Evolutionary conservation across 1,284 basidiomycete species (phyloP), one percentile per base, ranked within the genome.

Genomic region (Athelia sp.): DNA sequence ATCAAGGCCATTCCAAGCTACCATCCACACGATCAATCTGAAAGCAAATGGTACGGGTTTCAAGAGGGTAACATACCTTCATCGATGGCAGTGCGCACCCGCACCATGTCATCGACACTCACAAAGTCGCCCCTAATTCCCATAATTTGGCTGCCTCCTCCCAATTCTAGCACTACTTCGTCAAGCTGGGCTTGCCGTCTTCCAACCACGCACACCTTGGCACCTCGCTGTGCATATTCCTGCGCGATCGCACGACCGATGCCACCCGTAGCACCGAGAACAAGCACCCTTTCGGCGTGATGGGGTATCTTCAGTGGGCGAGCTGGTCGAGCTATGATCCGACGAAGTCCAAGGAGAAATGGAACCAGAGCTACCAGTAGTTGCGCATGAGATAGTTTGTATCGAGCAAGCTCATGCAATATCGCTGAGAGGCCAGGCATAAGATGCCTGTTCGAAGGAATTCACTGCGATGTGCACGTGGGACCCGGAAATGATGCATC

Each of bases 1-100:
- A 62, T 97, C 93, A 2, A 96, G 57, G 13, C 92, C 90, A 3
- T 69, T 71, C 87, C 91, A 92, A 51, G 74, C 92, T 93, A 50
- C 1, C 47, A 15, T 26, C 23, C 19, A 48, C 31, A 31, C 15
- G 38, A 23, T 4, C 2, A 22, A 46, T 50, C 32, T 15, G 14
- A 40, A 6, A 40, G 6, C 36, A 6, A n/a, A 46, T 19, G n/a
- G 45, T 36, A n/a, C 40, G 17, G 15, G 36, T 35, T 9, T 18
- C 40, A 18, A 47, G 24, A 11, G 31, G 48, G 14, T 46, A 23
- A 40, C 42, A 24, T 52, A 89, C 90, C 75, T 56, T 71, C 66
- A 50, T 80, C 70, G 29, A 93, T 52, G 1, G 66, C 61, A 11
- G 76, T 72, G 46, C 90, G 69, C 14, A 93, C 63, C 2, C 64